Conservation (phyloP, 2,329 filamentous ascomycete species). For the Diaporthe australafricana region DNA sequence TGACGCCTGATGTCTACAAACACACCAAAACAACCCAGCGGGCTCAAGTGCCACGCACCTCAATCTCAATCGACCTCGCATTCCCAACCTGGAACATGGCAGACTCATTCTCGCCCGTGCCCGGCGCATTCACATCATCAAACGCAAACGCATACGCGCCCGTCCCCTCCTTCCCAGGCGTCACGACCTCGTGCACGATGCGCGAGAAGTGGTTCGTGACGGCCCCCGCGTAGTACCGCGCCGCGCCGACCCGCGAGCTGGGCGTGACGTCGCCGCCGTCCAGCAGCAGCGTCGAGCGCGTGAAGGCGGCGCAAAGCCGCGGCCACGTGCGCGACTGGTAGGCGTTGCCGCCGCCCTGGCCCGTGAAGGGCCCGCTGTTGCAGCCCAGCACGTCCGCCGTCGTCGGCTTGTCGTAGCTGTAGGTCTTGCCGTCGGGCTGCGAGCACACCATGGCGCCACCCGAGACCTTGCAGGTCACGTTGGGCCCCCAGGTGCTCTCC, state of each 20-base stretch:
- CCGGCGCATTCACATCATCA: constrained; percentile 71
- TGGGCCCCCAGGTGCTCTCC: constrained; percentile 30
- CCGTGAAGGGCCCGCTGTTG: constrained; percentile 59
- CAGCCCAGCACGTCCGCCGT: constrained; percentile 63
- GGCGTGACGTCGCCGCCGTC: constrained; percentile 61
- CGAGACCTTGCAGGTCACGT: constrained; percentile 50
- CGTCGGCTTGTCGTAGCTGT: constrained; percentile 54
- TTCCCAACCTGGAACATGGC: constrained; percentile 39
- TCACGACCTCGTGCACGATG: constrained; percentile 69
- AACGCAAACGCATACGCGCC: constrained; percentile 76
- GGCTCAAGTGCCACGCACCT: constrained; percentile 19
- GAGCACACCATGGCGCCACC: constrained; percentile 55
- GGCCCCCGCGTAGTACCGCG: constrained; percentile 57
- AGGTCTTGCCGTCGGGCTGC: constrained; percentile 52
- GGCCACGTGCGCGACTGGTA: constrained; percentile 56
- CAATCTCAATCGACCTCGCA: constrained; percentile 21
- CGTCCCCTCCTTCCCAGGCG: background rate
- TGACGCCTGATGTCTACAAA: background rate
- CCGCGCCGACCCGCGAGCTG: constrained; percentile 42
- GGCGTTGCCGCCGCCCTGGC: constrained; percentile 53
- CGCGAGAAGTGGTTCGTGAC: constrained; percentile 68
- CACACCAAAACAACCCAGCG: background rate
- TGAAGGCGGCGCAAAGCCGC: constrained; percentile 63
- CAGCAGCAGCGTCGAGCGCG: constrained; percentile 58
- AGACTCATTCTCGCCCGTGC: constrained; percentile 64